These are phyloP conservation scores for Fusarium tjaetaba DNA, from an alignment of 2,329 filamentous ascomycete genomes.

Conservation along the genomic window DNA sequence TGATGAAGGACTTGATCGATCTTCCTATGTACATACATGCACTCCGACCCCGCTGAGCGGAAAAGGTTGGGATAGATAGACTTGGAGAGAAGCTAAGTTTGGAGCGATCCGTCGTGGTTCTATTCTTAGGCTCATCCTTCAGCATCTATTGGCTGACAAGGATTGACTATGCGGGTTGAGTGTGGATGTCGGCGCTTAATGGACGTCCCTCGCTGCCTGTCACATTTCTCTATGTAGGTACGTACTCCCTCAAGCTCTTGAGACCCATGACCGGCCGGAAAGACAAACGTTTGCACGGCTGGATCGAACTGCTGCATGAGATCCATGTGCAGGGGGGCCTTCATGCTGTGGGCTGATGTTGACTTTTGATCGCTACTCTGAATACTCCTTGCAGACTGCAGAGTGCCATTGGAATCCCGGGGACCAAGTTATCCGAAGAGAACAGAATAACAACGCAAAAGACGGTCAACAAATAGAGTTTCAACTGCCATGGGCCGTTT, in stretches of 20 bases:
- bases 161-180: conserved; percentile 36
- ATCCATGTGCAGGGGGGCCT: conserved; percentile 30
- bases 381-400: background rate
- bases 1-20: background rate
- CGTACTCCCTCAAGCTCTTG: background rate
- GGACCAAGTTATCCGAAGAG: background rate
- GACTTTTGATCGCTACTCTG: conserved; percentile 11
- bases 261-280: conserved; percentile 23
- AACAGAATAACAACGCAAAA: conserved; percentile 14
- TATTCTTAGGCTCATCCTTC: conserved; percentile 41
- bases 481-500: background rate
- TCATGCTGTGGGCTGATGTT: conserved; percentile 22
- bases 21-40: background rate
- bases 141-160: conserved; percentile 26
- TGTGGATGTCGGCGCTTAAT: conserved; percentile 44
- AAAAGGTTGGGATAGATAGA: conserved; percentile 36
- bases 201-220: conserved; percentile 33
- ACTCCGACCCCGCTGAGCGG: conserved; percentile 26
- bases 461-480: conserved; percentile 22
- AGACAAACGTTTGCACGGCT: conserved; percentile 21
- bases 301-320: conserved; percentile 32
- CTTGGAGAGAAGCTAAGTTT: conserved; percentile 7
- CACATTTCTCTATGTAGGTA: conserved; percentile 12
- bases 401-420: background rate
- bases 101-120: conserved; percentile 22